These are phyloP conservation scores for Hymenochaete sp. DNA, from an alignment of 1,284 basidiomycete species.

Conservation along the genomic window DNA sequence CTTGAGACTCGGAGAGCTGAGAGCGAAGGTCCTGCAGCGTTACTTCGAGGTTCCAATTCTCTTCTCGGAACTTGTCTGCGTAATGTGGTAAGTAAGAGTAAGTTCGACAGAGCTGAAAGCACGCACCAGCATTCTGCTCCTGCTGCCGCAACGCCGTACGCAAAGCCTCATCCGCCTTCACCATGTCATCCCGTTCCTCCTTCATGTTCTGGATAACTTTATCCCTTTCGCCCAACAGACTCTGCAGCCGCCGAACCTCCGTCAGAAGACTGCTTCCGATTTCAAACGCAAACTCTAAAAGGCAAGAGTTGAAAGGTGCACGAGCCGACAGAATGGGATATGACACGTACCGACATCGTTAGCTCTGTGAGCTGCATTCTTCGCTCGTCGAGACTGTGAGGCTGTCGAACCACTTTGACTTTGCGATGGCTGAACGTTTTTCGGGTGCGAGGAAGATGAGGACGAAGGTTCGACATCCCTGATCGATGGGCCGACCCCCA, in stretches of 20 bases:
- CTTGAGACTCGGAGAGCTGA: conserved; percentile 60
- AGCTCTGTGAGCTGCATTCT: conserved; percentile 77
- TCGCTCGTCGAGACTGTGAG: conserved; percentile 73
- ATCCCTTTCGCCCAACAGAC: conserved; percentile 79
- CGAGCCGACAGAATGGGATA: background rate
- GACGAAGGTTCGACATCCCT: conserved; percentile 29
- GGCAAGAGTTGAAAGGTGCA: conserved; percentile 15
- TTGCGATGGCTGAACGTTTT: conserved; percentile 34
- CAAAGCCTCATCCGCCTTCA: conserved; percentile 65
- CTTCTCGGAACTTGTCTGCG: conserved; percentile 16
- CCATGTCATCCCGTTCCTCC: conserved; percentile 81
- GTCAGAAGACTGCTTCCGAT: conserved; percentile 86
- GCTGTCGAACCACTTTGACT: conserved; percentile 42
- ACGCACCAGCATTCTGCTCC: conserved; percentile 69
- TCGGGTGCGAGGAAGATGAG: conserved; percentile 28
- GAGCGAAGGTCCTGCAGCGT: conserved; percentile 80
- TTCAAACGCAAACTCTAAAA: conserved; percentile 86
- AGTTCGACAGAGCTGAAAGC: background rate
- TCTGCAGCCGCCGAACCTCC: conserved; percentile 83
- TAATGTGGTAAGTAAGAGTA: background rate
- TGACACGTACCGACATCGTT: conserved; percentile 68
- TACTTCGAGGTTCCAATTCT: conserved; percentile 60
- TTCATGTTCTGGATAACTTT: conserved; percentile 80
- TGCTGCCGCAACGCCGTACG: conserved; percentile 63
- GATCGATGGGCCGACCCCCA: conserved; percentile 32